Conservation (phyloP, 371 early-diverging fungal genomes). For the Mortierella sp. region DNA sequence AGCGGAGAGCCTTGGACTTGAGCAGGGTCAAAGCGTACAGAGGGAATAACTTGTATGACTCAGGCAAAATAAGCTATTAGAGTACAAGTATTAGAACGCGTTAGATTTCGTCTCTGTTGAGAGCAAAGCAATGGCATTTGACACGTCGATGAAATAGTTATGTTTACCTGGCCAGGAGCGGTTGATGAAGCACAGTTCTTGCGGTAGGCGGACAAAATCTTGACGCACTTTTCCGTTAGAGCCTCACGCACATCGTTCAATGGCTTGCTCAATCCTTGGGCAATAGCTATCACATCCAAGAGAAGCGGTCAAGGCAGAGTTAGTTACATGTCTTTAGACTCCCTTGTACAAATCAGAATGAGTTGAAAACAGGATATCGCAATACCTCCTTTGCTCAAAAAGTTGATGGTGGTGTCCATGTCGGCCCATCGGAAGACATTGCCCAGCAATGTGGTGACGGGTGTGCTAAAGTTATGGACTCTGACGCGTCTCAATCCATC, state of each 20-base stretch:
- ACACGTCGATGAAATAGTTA: constrained; percentile 65
- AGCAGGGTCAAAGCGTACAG: constrained; percentile 89
- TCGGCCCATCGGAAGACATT: constrained; percentile 93
- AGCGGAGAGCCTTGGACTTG: constrained; percentile 83
- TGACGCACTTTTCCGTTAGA: constrained; percentile 89
- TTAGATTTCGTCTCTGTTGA: neutral
- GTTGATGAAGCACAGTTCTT: constrained; percentile 92
- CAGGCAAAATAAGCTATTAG: constrained; percentile 90
- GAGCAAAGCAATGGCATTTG: neutral
- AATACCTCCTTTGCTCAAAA: constrained; percentile 81
- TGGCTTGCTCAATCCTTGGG: constrained; percentile 75
- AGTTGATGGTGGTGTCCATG: constrained; percentile 92
- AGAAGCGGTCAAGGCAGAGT: neutral
- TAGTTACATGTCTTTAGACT: neutral
- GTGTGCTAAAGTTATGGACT: constrained; percentile 88
- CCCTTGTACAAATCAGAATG: neutral
- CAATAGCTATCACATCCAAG: constrained; percentile 62
- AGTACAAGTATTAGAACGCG: constrained; percentile 44
- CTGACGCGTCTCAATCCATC: constrained; percentile 93
- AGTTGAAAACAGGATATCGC: neutral
- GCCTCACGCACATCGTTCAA: constrained; percentile 87
- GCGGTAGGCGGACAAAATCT: constrained; percentile 93
- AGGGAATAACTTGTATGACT: constrained; percentile 96
- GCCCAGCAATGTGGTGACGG: constrained; percentile 83
- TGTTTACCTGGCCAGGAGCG: constrained; percentile 87